Conservation (phyloP, 805 yeast species). For the Jamesozyma piceae region DNA sequence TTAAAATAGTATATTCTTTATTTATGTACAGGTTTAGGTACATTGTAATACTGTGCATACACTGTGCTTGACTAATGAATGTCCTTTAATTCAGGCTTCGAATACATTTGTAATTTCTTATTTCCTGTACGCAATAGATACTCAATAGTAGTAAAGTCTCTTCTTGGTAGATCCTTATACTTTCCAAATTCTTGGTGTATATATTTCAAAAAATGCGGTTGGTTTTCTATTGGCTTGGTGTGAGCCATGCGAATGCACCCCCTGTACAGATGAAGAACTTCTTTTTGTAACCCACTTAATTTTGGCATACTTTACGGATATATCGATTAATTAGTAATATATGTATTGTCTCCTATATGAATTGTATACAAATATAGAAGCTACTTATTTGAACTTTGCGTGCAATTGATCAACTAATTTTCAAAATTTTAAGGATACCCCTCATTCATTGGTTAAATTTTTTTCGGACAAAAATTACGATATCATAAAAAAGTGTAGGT, state of each 20-base stretch:
- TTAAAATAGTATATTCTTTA: too few species aligned
- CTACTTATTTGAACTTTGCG: too few species aligned
- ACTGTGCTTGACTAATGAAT: constrained; percentile 32
- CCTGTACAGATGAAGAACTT: constrained; percentile 43
- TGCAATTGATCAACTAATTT: too few species aligned
- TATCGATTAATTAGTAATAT: too few species aligned
- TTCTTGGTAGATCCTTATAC: constrained; percentile 49
- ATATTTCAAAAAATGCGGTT: constrained; percentile 37
- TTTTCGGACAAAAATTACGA: too few species aligned
- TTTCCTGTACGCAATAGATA: constrained; percentile 71
- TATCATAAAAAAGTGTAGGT: too few species aligned
- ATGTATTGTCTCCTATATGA: too few species aligned
- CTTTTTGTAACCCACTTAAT: constrained; percentile 43
- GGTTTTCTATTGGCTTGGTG: constrained; percentile 40
- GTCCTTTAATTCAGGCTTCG: constrained; percentile 62
- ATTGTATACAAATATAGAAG: too few species aligned
- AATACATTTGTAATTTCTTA: constrained; percentile 61
- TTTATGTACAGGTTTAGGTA: too few species aligned
- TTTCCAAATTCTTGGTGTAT: constrained; percentile 56
- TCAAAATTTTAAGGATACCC: too few species aligned
- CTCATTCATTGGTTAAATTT: too few species aligned
- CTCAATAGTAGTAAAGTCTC: constrained; percentile 79
- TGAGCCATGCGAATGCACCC: constrained; percentile 37
- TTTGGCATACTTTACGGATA: constrained; percentile 9
- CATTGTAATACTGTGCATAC: too few species aligned